Conservation (phyloP, 495 filamentous ascomycete species). For the Penicillium manginii region DNA sequence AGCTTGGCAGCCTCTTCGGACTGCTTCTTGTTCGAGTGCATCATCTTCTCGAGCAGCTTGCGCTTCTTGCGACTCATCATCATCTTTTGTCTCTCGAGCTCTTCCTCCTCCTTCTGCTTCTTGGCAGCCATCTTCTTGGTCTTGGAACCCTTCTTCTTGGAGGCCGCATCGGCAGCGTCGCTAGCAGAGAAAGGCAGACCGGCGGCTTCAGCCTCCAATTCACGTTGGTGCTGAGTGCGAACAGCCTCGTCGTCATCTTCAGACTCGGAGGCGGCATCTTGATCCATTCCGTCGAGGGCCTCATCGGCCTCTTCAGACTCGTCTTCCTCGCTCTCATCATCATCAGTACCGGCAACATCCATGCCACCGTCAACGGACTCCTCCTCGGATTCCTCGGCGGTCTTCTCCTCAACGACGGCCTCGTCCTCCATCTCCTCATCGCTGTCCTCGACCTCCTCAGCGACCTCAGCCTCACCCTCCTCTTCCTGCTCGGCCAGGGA, state of each 20-base stretch:
- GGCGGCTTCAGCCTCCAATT: slow-evolving; percentile 87
- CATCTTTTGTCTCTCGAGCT: slow-evolving; percentile 83
- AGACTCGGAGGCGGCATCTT: slow-evolving; percentile 46
- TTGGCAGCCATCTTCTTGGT: slow-evolving; percentile 68
- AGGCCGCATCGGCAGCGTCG: slow-evolving; percentile 37
- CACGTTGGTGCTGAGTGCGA: slow-evolving; percentile 71
- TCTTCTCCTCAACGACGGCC: slow-evolving; percentile 31
- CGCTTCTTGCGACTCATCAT: slow-evolving; percentile 93
- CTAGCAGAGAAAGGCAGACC: slow-evolving; percentile 54
- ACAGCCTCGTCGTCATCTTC: slow-evolving; percentile 58
- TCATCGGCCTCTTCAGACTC: slow-evolving; percentile 38
- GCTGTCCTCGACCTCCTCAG: slow-evolving; percentile 59
- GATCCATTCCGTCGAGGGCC: slow-evolving; percentile 47
- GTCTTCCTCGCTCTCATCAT: slow-evolving; percentile 54
- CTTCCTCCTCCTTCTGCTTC: slow-evolving; percentile 78
- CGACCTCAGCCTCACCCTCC: slow-evolving; percentile 77
- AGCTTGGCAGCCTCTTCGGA: slow-evolving; percentile 75
- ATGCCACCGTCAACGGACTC: slow-evolving; percentile 58
- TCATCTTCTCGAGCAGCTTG: slow-evolving; percentile 90
- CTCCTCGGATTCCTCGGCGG: slow-evolving; percentile 34
- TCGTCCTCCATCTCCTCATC: slow-evolving; percentile 50
- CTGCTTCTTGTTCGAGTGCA: slow-evolving; percentile 83
- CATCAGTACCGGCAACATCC: slow-evolving; percentile 58
- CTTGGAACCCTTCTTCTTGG: slow-evolving; percentile 64
- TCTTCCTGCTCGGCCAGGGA: slow-evolving; percentile 76